Percentiles rank a stretch among this genome's conserved stretches.
phyloP scores from a whole-genome alignment of 2,329 filamentous ascomycete species.

The Rugonectria rugulosa region DNA sequence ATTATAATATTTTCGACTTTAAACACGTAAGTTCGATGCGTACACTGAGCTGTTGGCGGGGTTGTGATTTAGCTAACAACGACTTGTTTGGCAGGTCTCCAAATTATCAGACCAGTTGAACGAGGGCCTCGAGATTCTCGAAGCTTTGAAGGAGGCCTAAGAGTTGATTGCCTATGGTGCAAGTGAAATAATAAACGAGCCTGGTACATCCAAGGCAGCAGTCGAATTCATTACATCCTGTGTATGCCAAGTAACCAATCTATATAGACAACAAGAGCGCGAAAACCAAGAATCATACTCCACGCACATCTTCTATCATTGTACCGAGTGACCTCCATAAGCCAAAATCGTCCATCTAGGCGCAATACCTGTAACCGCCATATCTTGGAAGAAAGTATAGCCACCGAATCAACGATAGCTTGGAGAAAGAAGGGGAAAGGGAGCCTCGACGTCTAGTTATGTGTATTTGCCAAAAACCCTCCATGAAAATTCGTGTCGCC shows the following conservation, averaged over 20 bases:
- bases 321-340: not conserved
- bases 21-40: conserved; percentile 6
- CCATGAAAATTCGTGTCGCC: not conserved
- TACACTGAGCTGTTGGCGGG: not conserved
- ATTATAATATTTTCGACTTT: conserved; percentile 40
- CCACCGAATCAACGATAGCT: not conserved
- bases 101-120: conserved; percentile 2
- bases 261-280: not conserved
- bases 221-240: too few relatives aligned
- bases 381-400: not conserved
- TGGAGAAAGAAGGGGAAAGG: not conserved
- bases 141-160: not conserved
- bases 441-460: not conserved
- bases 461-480: not conserved
- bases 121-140: conserved; percentile 2
- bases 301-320: not conserved
- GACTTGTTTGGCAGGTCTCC: not conserved
- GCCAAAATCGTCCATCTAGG: not conserved
- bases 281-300: not conserved
- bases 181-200: too few relatives aligned
- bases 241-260: not conserved
- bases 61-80: not conserved
- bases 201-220: too few relatives aligned
- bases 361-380: not conserved
- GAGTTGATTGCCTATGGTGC: too few relatives aligned